Evolutionary conservation across 2,329 filamentous ascomycete genomes (phyloP).

Genomic region (Neospermospora avenae): DNA sequence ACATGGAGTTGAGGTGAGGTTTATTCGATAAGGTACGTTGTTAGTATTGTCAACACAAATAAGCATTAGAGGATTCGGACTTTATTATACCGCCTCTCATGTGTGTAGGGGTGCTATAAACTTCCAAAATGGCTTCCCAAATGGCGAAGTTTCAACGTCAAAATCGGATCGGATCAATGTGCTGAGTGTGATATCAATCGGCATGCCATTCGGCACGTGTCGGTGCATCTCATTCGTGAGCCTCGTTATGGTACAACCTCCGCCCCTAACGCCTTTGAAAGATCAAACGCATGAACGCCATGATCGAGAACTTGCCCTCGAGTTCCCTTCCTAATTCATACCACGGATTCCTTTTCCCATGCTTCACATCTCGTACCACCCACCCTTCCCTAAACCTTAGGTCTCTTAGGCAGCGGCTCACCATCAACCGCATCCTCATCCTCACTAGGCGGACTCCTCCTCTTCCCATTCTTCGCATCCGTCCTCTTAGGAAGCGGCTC

Average conservation of each 20-base stretch:
- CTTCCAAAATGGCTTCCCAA: no score
- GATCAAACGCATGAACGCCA: neutral
- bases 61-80: no score
- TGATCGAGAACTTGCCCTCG: neutral
- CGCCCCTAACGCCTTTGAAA: neutral
- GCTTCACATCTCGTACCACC: neutral
- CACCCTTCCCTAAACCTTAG: slow-evolving; percentile 7
- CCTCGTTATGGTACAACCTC: neutral
- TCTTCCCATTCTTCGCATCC: slow-evolving; percentile 20
- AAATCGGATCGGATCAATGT: no score
- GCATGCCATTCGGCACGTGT: neutral
- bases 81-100: no score
- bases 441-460: slow-evolving; percentile 20
- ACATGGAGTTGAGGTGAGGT: no score
- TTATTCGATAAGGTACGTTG: no score
- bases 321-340: neutral
- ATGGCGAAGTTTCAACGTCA: no score
- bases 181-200: neutral
- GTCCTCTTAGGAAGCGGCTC: neutral
- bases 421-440: slow-evolving; percentile 18
- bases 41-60: no score
- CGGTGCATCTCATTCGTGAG: neutral
- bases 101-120: no score
- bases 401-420: slow-evolving; percentile 28
- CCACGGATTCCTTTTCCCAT: neutral